Percentiles rank a stretch among this genome's conserved stretches.
Conservation (phyloP, 1,139 yeast species). For the Pichiaceae sp. region DNA sequence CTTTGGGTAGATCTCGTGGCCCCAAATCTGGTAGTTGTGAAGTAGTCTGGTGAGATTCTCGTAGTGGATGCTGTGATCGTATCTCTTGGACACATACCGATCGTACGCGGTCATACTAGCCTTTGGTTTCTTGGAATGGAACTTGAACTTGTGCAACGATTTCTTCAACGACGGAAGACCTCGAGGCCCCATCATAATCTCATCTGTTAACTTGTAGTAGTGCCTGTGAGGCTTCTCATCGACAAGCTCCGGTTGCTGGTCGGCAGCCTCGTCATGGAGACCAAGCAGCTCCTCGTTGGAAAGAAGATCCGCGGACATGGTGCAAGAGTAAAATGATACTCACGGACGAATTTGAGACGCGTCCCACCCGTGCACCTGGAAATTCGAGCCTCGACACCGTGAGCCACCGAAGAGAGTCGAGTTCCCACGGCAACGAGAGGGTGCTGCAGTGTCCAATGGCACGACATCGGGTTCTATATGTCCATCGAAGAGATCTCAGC, state of each 20-base stretch:
- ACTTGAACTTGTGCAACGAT: constrained; percentile 14
- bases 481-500: no score
- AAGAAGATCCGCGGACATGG: constrained; percentile 7
- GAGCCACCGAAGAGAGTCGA: no score
- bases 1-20: constrained; percentile 24
- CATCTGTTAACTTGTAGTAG: constrained; percentile 19
- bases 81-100: constrained; percentile 10
- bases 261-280: constrained; percentile 8
- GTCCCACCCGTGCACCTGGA: no score
- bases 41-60: constrained; percentile 21
- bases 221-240: constrained; percentile 11
- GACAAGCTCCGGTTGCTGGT: constrained; percentile 3
- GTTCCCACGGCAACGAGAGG: no score
- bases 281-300: constrained; percentile 22
- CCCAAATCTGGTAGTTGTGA: constrained; percentile 24
- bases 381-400: no score
- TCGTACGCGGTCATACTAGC: constrained; percentile 6
- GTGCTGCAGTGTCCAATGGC: no score
- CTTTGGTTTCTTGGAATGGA: constrained; percentile 9
- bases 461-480: no score
- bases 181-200: constrained; percentile 18
- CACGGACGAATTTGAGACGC: no score
- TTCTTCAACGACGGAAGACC: constrained; percentile 21
- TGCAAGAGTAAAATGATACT: not conserved
- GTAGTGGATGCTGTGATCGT: constrained; percentile 13